phyloP scores from a whole-genome alignment of 306 rosid genomes.

The Parietaria judaica region DNA sequence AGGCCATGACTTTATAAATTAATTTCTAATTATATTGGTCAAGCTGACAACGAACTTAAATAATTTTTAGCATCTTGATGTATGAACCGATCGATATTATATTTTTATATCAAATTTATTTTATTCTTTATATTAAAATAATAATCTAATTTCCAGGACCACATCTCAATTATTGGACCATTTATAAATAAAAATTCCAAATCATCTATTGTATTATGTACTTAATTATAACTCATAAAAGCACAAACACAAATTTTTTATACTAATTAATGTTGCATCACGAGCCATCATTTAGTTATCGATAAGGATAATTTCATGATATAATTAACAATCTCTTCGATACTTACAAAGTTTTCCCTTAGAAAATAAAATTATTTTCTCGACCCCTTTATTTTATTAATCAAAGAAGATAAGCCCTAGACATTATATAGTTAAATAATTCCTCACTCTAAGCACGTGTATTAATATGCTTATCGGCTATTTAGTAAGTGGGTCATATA shows the following conservation, averaged over 20 bases:
- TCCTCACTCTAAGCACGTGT: not conserved
- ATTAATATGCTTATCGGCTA: not conserved
- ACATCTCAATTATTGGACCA: not conserved
- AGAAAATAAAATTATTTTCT: too few species aligned
- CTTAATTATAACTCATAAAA: not conserved
- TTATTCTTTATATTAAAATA: not conserved
- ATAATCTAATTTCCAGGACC: not conserved
- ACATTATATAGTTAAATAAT: not conserved
- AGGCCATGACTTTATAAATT: not conserved
- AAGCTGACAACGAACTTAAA: slow-evolving; percentile 3
- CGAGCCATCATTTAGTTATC: not conserved
- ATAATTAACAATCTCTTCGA: not conserved
- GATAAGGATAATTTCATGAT: not conserved
- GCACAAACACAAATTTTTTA: not conserved
- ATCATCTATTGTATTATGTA: not conserved
- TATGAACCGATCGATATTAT: not conserved
- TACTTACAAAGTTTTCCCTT: not conserved
- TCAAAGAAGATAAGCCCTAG: too few species aligned
- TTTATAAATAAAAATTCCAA: not conserved
- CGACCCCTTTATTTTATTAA: too few species aligned
- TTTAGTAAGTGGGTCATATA: not conserved
- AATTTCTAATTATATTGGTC: slow-evolving; percentile 8
- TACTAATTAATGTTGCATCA: not conserved
- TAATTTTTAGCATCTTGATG: not conserved
- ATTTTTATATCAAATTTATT: not conserved